phyloP scores from a whole-genome alignment of 2,329 filamentous ascomycete species.

The Colletotrichum trifolii region DNA sequence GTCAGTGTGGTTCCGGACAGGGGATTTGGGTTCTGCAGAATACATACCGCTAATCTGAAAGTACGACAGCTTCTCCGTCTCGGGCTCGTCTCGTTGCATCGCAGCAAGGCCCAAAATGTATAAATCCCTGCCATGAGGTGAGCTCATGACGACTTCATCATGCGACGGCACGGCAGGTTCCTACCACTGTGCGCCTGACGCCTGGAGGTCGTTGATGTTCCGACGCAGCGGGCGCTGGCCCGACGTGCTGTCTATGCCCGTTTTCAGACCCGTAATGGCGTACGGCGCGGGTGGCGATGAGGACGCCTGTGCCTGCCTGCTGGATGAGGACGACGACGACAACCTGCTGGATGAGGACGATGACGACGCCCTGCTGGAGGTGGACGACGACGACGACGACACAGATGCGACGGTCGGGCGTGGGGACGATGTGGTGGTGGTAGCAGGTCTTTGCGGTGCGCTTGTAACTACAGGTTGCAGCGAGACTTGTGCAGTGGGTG shows the following conservation, averaged over 20 bases:
- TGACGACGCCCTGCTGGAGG: no score
- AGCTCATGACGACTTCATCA: not conserved
- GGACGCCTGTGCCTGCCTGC: conserved; percentile 10
- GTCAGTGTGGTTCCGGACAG: not conserved
- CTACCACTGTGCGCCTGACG: conserved; percentile 19
- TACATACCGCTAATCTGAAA: conserved; percentile 60
- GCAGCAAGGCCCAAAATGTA: conserved; percentile 68
- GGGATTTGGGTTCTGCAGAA: not conserved
- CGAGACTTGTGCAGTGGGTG: not conserved
- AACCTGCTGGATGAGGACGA: no score
- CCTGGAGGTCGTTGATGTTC: conserved; percentile 14
- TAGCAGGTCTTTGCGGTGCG: conserved; percentile 3
- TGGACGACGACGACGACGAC: not conserved
- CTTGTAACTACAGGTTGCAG: not conserved
- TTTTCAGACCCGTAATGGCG: conserved; percentile 13
- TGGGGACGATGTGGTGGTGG: not conserved
- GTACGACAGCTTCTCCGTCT: conserved; percentile 58
- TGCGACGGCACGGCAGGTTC: not conserved
- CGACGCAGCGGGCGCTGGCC: conserved; percentile 11
- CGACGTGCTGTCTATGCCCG: conserved; percentile 13
- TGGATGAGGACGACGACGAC: not conserved
- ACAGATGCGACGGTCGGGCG: not conserved
- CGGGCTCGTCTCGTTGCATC: conserved; percentile 56
- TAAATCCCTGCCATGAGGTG: conserved; percentile 50
- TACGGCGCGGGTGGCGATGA: conserved; percentile 10